Base-by-base conservation (phyloP, 2,329 filamentous ascomycete species). In the Fusarium papillatum region DNA sequence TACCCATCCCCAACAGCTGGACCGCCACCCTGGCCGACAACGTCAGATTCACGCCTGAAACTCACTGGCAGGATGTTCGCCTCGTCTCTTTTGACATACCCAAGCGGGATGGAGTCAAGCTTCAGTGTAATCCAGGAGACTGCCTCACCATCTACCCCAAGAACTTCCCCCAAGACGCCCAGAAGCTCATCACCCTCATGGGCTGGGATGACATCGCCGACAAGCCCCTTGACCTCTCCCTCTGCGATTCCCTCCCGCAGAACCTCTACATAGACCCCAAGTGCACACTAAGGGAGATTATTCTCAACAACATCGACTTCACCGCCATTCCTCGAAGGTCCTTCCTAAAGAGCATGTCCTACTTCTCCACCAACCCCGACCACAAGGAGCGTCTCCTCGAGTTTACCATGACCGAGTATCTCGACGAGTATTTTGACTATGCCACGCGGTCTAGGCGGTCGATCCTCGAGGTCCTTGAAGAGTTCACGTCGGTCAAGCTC, bases 361-460 rank as follows among this genome's bases (percentile, higher is more conserved):
- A 95, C 81, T 95, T 95, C 80, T 94, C 95, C 3, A 84, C 87
- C 1, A 90, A 97, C 78, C 82, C 86, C 3, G 91, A 92, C 79
- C 96, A 99, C 80, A 92, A 91, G 78, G 94, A 97, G 72, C 92
- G 96, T 3, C 90, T 99, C 0, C 84, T 93, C 11, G 97, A 99
- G 81, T 97, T 99, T 79, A 93, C 92, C 2, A 90, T 94, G 78
- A 92, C 95, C 0, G 90, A 94, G 57, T 95, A 93, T 78, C 91
- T 96, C 8, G 95, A 98, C 78, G 97, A 99, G 78, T 93, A 98
- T 68, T 98, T 95, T 85, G 96, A 99, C 84, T 99, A 99, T 82
- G 97, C 97, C 1, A 96, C 96, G 0, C 92, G 97, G 11, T 95
- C 96, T 1, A 93, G 95, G 39, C 93, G 97, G 39, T 97, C 94